Percentiles rank a stretch among this genome's conserved stretches.
Conservation (phyloP, 345 rosid genomes). For the Limnanthes douglasii region DNA sequence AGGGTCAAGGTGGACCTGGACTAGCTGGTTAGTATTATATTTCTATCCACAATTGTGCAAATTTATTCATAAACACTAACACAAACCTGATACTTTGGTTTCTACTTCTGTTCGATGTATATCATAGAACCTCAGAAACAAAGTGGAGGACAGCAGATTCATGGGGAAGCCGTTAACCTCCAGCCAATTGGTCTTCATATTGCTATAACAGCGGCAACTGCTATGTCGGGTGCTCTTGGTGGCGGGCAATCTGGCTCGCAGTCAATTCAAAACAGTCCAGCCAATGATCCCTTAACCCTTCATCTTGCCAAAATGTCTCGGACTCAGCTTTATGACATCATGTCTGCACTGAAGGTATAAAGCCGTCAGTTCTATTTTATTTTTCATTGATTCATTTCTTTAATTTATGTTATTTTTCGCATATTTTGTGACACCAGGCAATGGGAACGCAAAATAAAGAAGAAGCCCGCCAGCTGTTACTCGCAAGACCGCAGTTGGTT, state of each 20-base stretch:
- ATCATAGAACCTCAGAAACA: conserved; percentile 51
- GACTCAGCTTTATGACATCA: conserved; percentile 62
- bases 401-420: neutral
- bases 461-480: conserved; percentile 59
- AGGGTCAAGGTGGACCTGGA: conserved; percentile 96
- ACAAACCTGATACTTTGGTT: neutral
- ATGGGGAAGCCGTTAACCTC: conserved; percentile 31
- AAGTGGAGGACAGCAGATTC: conserved; percentile 29
- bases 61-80: conserved; percentile 2
- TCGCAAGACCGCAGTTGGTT: conserved; percentile 53
- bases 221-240: conserved; percentile 70
- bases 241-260: conserved; percentile 43
- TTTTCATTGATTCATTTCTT: conserved; percentile 1
- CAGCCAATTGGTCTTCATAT: conserved; percentile 81
- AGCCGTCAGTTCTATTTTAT: conserved; percentile 1
- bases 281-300: conserved; percentile 83
- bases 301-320: conserved; percentile 83
- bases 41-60: neutral
- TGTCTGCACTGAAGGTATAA: conserved; percentile 69
- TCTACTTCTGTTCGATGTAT: conserved; percentile 3
- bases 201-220: conserved; percentile 66
- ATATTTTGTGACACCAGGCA: conserved; percentile 24
- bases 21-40: conserved; percentile 31
- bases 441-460: conserved; percentile 68
- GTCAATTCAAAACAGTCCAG: conserved; percentile 30